These are phyloP conservation scores for Arabidopsis thaliana DNA, from an alignment of 345 rosid genomes.

Conservation along the genomic window TAIR10.1 NC_003071.7:13110001-13110500, in stretches of 20 bases:
- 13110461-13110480: no score
- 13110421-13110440: neutral
- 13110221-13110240: conserved; percentile 48
- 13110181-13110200: conserved; percentile 56
- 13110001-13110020: conserved; percentile 13
- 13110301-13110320: neutral
- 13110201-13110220: conserved; percentile 45
- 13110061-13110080: conserved; percentile 19
- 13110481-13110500: neutral
- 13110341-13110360: no score
- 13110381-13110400: neutral
- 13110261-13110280: no score
- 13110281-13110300: neutral
- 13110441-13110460: no score
- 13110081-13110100: conserved; percentile 39
- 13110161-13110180: conserved; percentile 55
- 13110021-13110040: conserved; percentile 31
- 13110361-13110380: neutral
- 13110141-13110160: conserved; percentile 11
- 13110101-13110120: conserved; percentile 38
- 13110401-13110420: neutral
- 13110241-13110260: neutral
- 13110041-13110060: conserved; percentile 29
- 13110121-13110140: conserved; percentile 30
- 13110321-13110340: neutral